Base-by-base conservation (phyloP, 352 stramenopile species). In the Phytophthora hibernalis region DNA sequence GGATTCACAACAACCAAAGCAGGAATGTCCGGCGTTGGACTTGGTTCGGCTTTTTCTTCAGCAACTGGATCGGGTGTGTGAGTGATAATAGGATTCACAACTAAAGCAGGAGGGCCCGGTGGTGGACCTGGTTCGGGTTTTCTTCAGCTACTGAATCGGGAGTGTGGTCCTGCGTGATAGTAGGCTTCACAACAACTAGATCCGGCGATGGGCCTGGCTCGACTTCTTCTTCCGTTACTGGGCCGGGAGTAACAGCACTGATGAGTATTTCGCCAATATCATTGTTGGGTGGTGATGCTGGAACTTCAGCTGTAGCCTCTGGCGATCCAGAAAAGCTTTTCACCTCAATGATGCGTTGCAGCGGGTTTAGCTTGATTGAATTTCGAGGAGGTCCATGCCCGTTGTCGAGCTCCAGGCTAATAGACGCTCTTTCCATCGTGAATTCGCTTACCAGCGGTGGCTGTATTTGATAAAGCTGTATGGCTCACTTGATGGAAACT, bases 1-100 rank as follows among this genome's bases (percentile, higher is more conserved):
- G 56, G 20, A 8, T 16, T 38, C 16, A 60, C 24, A 40, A 62
- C 54, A 33, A 68, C 67, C 20, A 63, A 31, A 55, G 51, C 43
- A 30, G 54, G 67, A 47, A 43, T 33, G 20, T 75, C 26, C 53
- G 38, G 33, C 5, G 24, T 42, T 21, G 28, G 38, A 20, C n/a
- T 12, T 20, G 28, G 38, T 8, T 40, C 33, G 43, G 51, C 9
- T 50, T 54, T 58, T 52, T 26, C 15, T 18, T 37, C 37, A 51
- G n/a, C 24, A 54, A n/a, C 2, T 38, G 54, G 3, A 33, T 50
- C 50, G 21, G 24, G 11, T 4, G 9, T 53, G 43, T 3, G 8
- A 37, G 31, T 8, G 31, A 10, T 8, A 8, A 37, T 10, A 15
- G 31, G 31, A 3, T 37, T 37, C 12, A 37, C 31, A 13, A 37